These are phyloP conservation scores for Candolleomyces aberdarensis DNA, from an alignment of 768 basidiomycete species.

Conservation along the genomic window DNA sequence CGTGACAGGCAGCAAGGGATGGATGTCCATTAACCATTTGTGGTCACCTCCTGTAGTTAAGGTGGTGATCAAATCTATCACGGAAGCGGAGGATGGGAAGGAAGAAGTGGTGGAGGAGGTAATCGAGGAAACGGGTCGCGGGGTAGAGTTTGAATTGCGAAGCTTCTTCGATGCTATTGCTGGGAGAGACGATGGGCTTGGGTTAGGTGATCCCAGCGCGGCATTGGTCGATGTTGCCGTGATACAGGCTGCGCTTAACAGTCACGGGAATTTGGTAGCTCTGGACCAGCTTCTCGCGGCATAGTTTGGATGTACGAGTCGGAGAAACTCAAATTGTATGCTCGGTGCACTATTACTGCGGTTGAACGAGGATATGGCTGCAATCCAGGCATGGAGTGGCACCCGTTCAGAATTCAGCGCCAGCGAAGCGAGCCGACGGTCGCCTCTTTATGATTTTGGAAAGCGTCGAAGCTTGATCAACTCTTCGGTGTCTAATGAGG, in stretches of 20 bases:
- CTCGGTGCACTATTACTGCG: neutral
- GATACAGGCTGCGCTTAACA: constrained; percentile 74
- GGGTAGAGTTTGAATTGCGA: constrained; percentile 54
- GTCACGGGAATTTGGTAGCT: constrained; percentile 58
- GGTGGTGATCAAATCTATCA: constrained; percentile 35
- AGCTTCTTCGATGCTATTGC: constrained; percentile 58
- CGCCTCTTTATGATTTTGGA: no score
- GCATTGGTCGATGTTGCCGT: constrained; percentile 76
- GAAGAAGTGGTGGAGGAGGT: constrained; percentile 47
- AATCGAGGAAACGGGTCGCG: constrained; percentile 45
- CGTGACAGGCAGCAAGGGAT: constrained; percentile 63
- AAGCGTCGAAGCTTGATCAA: no score
- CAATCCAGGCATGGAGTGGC: neutral
- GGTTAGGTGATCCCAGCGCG: constrained; percentile 54
- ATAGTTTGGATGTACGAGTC: neutral
- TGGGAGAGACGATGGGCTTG: constrained; percentile 45
- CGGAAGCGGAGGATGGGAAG: constrained; percentile 33
- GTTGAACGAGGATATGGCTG: neutral
- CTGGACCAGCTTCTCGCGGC: constrained; percentile 34
- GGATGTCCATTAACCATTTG: constrained; percentile 44
- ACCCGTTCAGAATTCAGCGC: no score
- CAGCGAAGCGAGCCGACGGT: no score
- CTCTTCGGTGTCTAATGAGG: no score
- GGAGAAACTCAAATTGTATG: neutral
- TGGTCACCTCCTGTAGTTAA: constrained; percentile 29